Evolutionary conservation across 2,329 filamentous ascomycete genomes (phyloP).

Genomic region (Pseudocercospora fijiensis): DNA sequence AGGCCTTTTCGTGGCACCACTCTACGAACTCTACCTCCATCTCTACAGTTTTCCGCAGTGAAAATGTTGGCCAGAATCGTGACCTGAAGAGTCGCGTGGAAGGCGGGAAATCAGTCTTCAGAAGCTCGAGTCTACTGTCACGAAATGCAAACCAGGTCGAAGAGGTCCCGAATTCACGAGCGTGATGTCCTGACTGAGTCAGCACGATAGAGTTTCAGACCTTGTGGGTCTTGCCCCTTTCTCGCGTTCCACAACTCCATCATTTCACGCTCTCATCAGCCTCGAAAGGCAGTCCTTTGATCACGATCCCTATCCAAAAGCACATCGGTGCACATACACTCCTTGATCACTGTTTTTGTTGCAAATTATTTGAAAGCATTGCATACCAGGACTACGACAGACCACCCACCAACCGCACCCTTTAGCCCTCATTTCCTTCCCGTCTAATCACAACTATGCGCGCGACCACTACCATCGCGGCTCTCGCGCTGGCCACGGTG

Average conservation of each 20-base stretch:
- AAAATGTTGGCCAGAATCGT: not conserved
- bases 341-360: slow-evolving; percentile 7
- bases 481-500: slow-evolving; percentile 30
- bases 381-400: slow-evolving; percentile 3
- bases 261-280: slow-evolving; percentile 5
- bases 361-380: not conserved
- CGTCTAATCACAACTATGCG: slow-evolving; percentile 28
- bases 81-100: not conserved
- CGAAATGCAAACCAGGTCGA: not conserved
- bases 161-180: not conserved
- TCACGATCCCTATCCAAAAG: slow-evolving; percentile 7
- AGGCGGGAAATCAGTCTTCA: not conserved
- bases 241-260: slow-evolving; percentile 10
- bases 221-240: slow-evolving; percentile 6
- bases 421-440: not conserved
- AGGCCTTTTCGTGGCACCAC: not conserved
- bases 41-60: not conserved
- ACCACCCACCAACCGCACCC: not conserved
- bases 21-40: not conserved
- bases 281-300: slow-evolving; percentile 6
- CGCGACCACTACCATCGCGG: slow-evolving; percentile 26
- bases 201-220: slow-evolving; percentile 6
- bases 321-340: slow-evolving; percentile 17
- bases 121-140: not conserved
- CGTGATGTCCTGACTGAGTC: not conserved